These are phyloP conservation scores for Scleroderma bovista DNA, from an alignment of 768 basidiomycete genomes.

Conservation along the genomic window DNA sequence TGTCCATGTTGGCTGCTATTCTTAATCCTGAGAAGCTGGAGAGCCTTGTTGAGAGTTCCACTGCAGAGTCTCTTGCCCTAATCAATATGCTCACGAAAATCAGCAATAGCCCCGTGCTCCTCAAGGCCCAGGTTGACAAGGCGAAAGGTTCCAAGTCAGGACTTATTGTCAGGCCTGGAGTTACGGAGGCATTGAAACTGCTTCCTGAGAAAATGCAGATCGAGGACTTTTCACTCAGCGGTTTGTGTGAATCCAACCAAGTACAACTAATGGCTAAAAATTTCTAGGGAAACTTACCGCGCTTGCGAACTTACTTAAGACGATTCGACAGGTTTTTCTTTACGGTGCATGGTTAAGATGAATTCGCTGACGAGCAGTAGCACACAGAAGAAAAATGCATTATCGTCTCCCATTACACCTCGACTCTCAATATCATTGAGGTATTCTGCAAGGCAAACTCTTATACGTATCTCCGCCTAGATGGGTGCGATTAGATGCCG, in stretches of 20 bases:
- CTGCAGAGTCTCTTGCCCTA: constrained; percentile 71
- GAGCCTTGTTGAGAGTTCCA: constrained; percentile 61
- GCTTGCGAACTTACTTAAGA: constrained; percentile 56
- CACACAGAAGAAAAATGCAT: constrained; percentile 91
- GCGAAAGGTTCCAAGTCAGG: constrained; percentile 40
- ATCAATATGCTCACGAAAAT: constrained; percentile 84
- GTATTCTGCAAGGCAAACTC: constrained; percentile 69
- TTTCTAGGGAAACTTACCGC: constrained; percentile 66
- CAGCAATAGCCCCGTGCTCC: constrained; percentile 85
- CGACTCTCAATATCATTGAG: constrained; percentile 89
- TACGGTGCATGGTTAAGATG: not conserved
- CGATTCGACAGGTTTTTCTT: constrained; percentile 48
- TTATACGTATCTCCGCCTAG: constrained; percentile 80
- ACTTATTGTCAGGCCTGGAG: constrained; percentile 40
- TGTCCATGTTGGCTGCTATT: constrained; percentile 71
- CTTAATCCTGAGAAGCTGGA: constrained; percentile 68
- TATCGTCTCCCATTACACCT: constrained; percentile 94
- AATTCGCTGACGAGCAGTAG: constrained; percentile 29
- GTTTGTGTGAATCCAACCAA: constrained; percentile 34
- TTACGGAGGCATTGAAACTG: constrained; percentile 56
- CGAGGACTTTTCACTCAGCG: constrained; percentile 75
- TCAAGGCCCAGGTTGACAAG: constrained; percentile 74
- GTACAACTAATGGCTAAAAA: constrained; percentile 1
- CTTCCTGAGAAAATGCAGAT: constrained; percentile 55
- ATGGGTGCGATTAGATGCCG: constrained; percentile 50